phyloP scores from a whole-genome alignment of 148 eudicot species.

The Mesembryanthemum crystallinum region DNA sequence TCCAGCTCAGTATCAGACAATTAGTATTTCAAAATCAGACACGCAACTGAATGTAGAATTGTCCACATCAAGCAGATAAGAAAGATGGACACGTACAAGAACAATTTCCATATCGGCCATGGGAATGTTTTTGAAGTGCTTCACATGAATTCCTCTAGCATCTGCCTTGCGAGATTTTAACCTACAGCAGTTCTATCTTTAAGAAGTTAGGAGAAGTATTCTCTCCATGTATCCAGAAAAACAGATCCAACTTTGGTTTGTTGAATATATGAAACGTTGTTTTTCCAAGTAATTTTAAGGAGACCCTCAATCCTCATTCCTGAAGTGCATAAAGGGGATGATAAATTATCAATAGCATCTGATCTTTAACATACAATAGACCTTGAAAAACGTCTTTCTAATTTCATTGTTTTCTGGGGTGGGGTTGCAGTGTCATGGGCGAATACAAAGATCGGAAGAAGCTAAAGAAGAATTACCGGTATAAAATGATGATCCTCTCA shows the following conservation, averaged over 20 bases:
- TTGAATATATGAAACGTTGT: too few species aligned
- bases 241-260: background rate
- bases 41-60: background rate
- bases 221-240: background rate
- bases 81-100: constrained; percentile 45
- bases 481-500: constrained; percentile 86
- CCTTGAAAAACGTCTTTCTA: background rate
- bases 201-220: constrained; percentile 17
- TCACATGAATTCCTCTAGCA: constrained; percentile 64
- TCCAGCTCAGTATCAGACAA: background rate
- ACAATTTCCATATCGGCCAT: constrained; percentile 99
- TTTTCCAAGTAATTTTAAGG: too few species aligned
- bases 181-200: constrained; percentile 31
- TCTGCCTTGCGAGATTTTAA: constrained; percentile 19
- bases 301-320: background rate
- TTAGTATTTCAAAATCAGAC: background rate
- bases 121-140: constrained; percentile 90
- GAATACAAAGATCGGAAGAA: background rate
- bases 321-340: background rate
- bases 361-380: background rate
- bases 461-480: constrained; percentile 51
- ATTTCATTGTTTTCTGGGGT: background rate
- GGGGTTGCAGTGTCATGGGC: background rate
- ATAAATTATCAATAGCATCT: background rate
- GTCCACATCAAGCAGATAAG: background rate